Percentiles rank a stretch among this genome's conserved stretches.
Conservation (phyloP, 148 eudicot genomes). For the Vaccinium darrowii region DNA sequence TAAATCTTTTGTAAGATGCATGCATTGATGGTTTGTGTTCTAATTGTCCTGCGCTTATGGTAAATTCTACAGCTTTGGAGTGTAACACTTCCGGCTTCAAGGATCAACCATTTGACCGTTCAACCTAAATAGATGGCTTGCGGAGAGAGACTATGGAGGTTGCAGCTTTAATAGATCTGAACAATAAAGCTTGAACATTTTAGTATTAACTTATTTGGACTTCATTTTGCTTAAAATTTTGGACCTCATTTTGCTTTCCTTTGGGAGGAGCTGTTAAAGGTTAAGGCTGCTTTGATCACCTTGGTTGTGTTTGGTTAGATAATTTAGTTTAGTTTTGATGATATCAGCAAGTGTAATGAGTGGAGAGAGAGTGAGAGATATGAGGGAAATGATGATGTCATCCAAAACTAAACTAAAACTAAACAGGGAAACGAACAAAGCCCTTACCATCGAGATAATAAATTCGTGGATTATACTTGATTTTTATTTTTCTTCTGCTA, state of each 20-base stretch:
- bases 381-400: too few relatives aligned
- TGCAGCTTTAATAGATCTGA: background rate
- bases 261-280: background rate
- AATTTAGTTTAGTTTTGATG: too few relatives aligned
- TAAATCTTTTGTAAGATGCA: background rate
- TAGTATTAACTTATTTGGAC: background rate
- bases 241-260: background rate
- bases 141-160: background rate
- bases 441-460: background rate
- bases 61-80: background rate
- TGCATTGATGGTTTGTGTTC: background rate
- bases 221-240: too few relatives aligned
- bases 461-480: background rate
- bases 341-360: too few relatives aligned
- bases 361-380: too few relatives aligned
- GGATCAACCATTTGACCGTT: background rate
- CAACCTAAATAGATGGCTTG: background rate
- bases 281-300: constrained; percentile 1
- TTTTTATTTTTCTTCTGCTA: background rate
- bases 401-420: too few relatives aligned
- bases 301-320: too few relatives aligned
- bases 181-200: background rate
- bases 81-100: background rate
- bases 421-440: too few relatives aligned
- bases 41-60: background rate